Evolutionary conservation across 768 basidiomycete species (phyloP).

Genomic region (Porphyrellus cyaneotinctus): DNA sequence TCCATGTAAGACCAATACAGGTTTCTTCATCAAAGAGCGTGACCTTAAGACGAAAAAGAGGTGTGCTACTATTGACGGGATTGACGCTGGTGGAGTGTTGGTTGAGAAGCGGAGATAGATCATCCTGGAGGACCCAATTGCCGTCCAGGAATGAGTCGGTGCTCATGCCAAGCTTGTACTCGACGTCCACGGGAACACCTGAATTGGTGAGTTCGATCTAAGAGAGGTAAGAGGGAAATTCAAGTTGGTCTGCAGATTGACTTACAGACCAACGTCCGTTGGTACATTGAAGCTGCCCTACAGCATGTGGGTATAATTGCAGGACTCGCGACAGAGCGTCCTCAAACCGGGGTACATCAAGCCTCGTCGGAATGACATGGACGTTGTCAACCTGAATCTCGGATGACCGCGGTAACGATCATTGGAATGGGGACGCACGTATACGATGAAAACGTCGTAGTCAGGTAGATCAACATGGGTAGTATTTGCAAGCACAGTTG

Average conservation of each 20-base stretch:
- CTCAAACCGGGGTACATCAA: constrained; percentile 15
- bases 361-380: background rate
- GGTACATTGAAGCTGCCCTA: constrained; percentile 17
- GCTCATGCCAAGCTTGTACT: constrained; percentile 3
- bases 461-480: background rate
- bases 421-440: background rate
- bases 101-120: constrained; percentile 20
- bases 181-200: constrained; percentile 12
- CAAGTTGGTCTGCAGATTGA: background rate
- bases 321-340: constrained; percentile 20
- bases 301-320: constrained; percentile 25
- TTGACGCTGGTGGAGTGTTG: constrained; percentile 11
- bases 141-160: constrained; percentile 14
- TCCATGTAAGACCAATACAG: constrained; percentile 32
- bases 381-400: background rate
- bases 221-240: background rate
- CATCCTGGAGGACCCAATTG: constrained; percentile 27
- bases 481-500: background rate
- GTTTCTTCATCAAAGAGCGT: constrained; percentile 24
- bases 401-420: background rate
- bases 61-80: constrained; percentile 17
- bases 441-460: background rate
- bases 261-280: constrained; percentile 21
- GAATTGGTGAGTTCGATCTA: constrained; percentile 26
- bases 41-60: constrained; percentile 28